Base-by-base conservation (phyloP, 345 rosid species). In the Corymbia maculata region DNA sequence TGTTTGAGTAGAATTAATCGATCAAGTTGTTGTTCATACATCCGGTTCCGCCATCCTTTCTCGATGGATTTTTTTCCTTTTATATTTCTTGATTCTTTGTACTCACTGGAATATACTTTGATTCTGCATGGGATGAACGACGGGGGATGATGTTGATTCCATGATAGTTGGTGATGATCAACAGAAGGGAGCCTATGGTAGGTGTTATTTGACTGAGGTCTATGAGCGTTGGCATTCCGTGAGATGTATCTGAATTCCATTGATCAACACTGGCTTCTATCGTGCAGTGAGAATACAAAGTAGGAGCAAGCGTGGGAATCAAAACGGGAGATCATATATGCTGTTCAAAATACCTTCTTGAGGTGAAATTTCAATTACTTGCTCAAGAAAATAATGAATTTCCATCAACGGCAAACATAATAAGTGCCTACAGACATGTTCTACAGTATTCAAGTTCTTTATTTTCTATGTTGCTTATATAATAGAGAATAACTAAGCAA, bases 401-500 rank as follows among this genome's bases (percentile, higher is more conserved):
- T 19, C 10, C 4, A 6, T 66, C 5, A 66, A 30, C 21, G 21
- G 75, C 75, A 66, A n/a, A 66, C 42, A 66, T 14, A 66, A 6
- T 1, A 13, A 14, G 75, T 66, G 75, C 4, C 3, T 66, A 15
- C 21, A 66, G 79, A 66, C 79, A 30, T 30, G 42, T 14, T 14
- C 79, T 66, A 30, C 79, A 8, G 21, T 66, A 61, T 59, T 45
- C 51, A 87, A 30, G 15, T 49, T 32, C 24, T 42, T 51, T 16
- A 19, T 66, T 55, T 32, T n/a, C 45, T 87, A 45, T 90, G 49
- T 59, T 88, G n/a, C 57, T 84, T 49, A 16, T 89, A 80, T 88
- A 88, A 90, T 94, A 97, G 98, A 95, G 99, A 91, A 97, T 97
- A 91, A 97, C 98, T 32, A 98, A 95, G 90, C 99, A 97, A 95